Conservation (phyloP, 129 eudicot species). For the Tagetes erecta region DNA sequence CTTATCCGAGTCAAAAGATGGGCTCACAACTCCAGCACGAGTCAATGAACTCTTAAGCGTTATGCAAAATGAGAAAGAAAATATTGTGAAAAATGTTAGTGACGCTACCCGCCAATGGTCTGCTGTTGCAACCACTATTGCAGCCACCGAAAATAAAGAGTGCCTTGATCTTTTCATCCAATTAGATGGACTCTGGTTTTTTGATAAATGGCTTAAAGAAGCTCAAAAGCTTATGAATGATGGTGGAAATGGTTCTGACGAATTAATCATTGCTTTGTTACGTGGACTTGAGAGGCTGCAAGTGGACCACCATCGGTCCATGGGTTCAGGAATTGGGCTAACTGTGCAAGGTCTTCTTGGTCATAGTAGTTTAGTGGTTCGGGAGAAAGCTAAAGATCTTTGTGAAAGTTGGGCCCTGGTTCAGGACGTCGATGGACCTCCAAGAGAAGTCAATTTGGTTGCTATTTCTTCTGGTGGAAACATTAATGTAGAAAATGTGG, state of each 20-base stretch:
- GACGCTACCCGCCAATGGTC: conserved; percentile 69
- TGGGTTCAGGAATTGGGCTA: conserved; percentile 50
- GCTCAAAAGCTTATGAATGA: conserved; percentile 43
- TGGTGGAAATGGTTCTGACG: conserved; percentile 46
- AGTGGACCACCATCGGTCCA: conserved; percentile 35
- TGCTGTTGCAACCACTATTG: conserved; percentile 69
- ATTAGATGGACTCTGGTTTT: conserved; percentile 65
- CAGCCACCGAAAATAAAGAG: conserved; percentile 69
- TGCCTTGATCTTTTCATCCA: conserved; percentile 78
- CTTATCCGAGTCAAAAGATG: conserved; percentile 73
- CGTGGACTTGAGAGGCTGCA: conserved; percentile 58
- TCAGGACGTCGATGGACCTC: conserved; percentile 27
- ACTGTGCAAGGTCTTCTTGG: conserved; percentile 54
- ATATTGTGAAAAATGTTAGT: conserved; percentile 35
- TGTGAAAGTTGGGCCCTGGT: conserved; percentile 50
- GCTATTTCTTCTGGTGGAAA: conserved; percentile 18
- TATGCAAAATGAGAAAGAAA: conserved; percentile 58
- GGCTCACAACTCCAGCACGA: conserved; percentile 73
- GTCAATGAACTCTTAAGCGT: conserved; percentile 60
- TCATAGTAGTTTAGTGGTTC: conserved; percentile 47
- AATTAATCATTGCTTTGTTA: conserved; percentile 54
- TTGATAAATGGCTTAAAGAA: conserved; percentile 69
- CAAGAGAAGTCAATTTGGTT: conserved; percentile 25
- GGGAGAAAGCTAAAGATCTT: conserved; percentile 56
- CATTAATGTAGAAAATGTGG: conserved; percentile 32